phyloP scores from a whole-genome alignment of 352 stramenopile species.

The Globisporangium heterothallicum region DNA sequence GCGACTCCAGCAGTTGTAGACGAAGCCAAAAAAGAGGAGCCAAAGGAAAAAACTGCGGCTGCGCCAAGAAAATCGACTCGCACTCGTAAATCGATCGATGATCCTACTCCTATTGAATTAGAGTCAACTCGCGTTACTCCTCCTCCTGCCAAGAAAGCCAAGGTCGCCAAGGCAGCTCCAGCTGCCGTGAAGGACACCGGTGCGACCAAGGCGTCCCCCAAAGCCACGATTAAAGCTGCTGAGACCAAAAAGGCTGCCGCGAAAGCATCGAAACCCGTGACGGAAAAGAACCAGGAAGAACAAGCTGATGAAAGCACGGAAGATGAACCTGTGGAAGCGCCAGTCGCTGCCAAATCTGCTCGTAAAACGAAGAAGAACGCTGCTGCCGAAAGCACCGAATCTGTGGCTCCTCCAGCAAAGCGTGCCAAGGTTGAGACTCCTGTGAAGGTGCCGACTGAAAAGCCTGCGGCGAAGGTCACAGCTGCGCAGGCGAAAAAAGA shows the following conservation, averaged over 20 bases:
- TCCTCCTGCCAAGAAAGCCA: conserved; percentile 12
- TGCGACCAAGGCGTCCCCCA: conserved; percentile 3
- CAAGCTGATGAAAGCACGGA: conserved; percentile 5
- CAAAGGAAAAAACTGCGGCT: neutral
- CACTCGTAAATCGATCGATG: conserved; percentile 5
- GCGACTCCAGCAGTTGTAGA: no score
- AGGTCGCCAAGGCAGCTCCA: conserved; percentile 7
- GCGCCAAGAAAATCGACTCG: conserved; percentile 1
- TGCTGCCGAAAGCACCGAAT: conserved; percentile 13
- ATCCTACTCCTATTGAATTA: neutral
- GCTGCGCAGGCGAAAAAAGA: conserved; percentile 9
- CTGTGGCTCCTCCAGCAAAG: conserved; percentile 6
- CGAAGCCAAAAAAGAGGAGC: neutral
- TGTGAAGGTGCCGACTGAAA: conserved; percentile 11
- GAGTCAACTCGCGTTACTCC: neutral
- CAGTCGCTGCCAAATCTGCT: conserved; percentile 5
- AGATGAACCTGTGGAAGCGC: neutral
- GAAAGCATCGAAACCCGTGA: conserved; percentile 11
- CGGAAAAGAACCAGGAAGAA: conserved; percentile 19
- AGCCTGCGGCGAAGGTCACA: neutral
- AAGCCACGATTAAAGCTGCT: conserved; percentile 4
- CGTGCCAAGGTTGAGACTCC: conserved; percentile 13
- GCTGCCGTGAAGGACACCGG: conserved; percentile 3
- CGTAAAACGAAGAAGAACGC: conserved; percentile 19
- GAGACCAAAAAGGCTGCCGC: conserved; percentile 10